phyloP scores from a whole-genome alignment of 2,329 filamentous ascomycete species.

The Talaromyces marneffei region DNA sequence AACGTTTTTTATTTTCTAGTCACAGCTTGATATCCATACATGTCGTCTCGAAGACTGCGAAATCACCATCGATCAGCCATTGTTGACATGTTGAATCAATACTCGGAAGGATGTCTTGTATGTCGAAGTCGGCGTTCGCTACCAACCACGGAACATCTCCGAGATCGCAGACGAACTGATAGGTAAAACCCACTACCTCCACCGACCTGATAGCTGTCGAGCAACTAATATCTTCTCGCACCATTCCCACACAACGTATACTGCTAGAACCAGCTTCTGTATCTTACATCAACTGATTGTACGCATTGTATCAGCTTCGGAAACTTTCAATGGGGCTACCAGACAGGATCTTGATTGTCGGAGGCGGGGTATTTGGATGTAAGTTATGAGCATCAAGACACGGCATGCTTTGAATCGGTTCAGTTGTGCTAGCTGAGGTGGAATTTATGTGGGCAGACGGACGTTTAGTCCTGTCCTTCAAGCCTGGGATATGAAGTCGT shows the following conservation, averaged over 20 bases:
- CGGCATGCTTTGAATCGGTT: not conserved
- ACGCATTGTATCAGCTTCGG: not conserved
- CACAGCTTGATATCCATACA: not conserved
- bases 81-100: not conserved
- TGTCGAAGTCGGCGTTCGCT: not conserved
- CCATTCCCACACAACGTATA: not conserved
- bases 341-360: constrained; percentile 36
- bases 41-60: not conserved
- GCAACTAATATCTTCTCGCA: not conserved
- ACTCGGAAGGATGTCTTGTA: not conserved
- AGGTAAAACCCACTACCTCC: not conserved
- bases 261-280: not conserved
- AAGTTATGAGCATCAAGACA: constrained; percentile 20
- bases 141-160: not conserved
- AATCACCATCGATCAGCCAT: not conserved
- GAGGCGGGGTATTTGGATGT: constrained; percentile 41
- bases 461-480: not conserved
- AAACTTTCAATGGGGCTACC: constrained; percentile 21
- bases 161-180: not conserved
- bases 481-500: not conserved
- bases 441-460: not conserved
- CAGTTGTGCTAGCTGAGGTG: not conserved
- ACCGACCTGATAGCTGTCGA: not conserved
- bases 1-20: not conserved
- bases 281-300: not conserved